These are phyloP conservation scores for Coemansia sp. DNA, from an alignment of 192 early-diverging fungal genomes.

Conservation along the genomic window DNA sequence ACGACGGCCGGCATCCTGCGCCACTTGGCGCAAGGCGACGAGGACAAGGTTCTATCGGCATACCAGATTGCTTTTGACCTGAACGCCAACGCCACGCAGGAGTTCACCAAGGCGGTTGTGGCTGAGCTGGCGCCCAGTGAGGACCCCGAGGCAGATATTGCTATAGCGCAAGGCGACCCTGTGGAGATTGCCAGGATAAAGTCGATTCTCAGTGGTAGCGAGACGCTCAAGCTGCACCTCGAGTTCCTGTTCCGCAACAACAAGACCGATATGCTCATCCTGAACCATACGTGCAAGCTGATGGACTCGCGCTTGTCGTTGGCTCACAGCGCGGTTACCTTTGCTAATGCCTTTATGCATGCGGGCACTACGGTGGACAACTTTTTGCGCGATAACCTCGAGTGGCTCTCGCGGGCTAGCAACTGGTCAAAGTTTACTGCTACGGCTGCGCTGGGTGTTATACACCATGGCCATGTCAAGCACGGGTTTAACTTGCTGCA, in stretches of 20 bases:
- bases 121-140: slow-evolving; percentile 48
- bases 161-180: background rate
- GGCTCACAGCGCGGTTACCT: slow-evolving; percentile 92
- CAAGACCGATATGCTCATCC: slow-evolving; percentile 91
- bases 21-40: slow-evolving; percentile 62
- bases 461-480: slow-evolving; percentile 95
- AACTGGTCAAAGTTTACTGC: slow-evolving; percentile 99
- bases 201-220: slow-evolving; percentile 83
- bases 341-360: slow-evolving; percentile 98
- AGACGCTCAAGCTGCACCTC: slow-evolving; percentile 87
- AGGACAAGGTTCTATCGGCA: slow-evolving; percentile 71
- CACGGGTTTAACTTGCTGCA: slow-evolving; percentile 78
- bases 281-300: slow-evolving; percentile 88
- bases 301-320: slow-evolving; percentile 89
- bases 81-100: slow-evolving; percentile 94
- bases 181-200: slow-evolving; percentile 61
- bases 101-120: slow-evolving; percentile 84
- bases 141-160: background rate
- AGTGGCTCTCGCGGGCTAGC: slow-evolving; percentile 95
- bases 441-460: slow-evolving; percentile 95
- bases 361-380: slow-evolving; percentile 97
- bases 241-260: slow-evolving; percentile 97
- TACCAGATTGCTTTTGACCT: slow-evolving; percentile 99
- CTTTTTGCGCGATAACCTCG: slow-evolving; percentile 94
- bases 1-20: slow-evolving; percentile 74